These are phyloP conservation scores for Planoprotostelium fungivorum DNA, from an alignment of 78 protist genomes.

Conservation along the genomic window DNA sequence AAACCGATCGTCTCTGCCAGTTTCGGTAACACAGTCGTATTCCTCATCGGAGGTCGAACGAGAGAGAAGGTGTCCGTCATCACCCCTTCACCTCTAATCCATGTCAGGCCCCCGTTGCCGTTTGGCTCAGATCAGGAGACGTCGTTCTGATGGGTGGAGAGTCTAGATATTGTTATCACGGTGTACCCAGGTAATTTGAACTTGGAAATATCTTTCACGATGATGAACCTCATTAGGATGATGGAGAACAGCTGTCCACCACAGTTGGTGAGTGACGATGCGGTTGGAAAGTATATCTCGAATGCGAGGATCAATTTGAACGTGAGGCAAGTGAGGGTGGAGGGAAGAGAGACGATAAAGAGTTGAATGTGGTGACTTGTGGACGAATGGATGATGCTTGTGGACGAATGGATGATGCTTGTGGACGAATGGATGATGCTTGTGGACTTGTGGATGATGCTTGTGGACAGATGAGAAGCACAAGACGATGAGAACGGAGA, in stretches of 20 bases:
- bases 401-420: no score
- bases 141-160: slow-evolving; percentile 63
- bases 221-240: slow-evolving; percentile 10
- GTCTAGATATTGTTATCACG: slow-evolving; percentile 63
- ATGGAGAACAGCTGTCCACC: slow-evolving; percentile 1
- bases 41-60: slow-evolving; percentile 56
- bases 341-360: no score
- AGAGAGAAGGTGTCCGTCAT: slow-evolving; percentile 8
- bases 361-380: no score
- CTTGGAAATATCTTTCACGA: slow-evolving; percentile 6
- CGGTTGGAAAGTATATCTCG: background rate
- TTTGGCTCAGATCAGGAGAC: slow-evolving; percentile 53
- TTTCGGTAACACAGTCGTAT: slow-evolving; percentile 56
- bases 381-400: no score
- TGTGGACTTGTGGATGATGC: no score
- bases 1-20: slow-evolving; percentile 55
- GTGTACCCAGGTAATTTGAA: slow-evolving; percentile 57
- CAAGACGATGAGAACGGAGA: no score
- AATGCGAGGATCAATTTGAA: background rate
- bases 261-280: background rate
- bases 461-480: no score
- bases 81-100: background rate
- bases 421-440: no score
- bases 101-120: slow-evolving; percentile 28
- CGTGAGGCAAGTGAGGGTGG: background rate